Percentiles rank a stretch among this genome's conserved stretches.
Conservation (phyloP, 2,329 filamentous ascomycete species). For the Podosphaera xanthii region DNA sequence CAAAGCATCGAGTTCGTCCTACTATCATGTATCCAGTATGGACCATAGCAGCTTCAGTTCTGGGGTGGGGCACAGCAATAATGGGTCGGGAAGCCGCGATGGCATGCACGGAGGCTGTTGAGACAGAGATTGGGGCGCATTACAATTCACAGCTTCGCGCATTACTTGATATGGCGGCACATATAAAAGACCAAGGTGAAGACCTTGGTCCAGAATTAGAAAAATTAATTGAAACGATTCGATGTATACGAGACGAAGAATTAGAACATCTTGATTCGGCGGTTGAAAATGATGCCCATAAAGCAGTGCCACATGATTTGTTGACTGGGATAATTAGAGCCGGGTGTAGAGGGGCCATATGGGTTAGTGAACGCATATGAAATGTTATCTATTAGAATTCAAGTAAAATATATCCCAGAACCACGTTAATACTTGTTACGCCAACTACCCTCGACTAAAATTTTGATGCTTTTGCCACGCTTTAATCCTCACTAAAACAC, state of each 20-base stretch:
- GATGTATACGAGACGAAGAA: slow-evolving; percentile 82
- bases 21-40: slow-evolving; percentile 85
- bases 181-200: slow-evolving; percentile 56
- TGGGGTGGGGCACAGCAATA: slow-evolving; percentile 77
- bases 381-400: neutral
- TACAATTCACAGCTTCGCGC: slow-evolving; percentile 81
- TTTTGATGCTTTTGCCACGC: neutral
- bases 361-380: slow-evolving; percentile 57
- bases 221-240: slow-evolving; percentile 47
- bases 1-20: slow-evolving; percentile 72
- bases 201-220: slow-evolving; percentile 58
- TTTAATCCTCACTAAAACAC: neutral
- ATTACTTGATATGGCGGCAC: slow-evolving; percentile 57
- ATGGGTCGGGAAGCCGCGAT: slow-evolving; percentile 88
- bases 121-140: slow-evolving; percentile 91
- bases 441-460: neutral
- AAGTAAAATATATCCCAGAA: neutral
- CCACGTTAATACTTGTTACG: neutral
- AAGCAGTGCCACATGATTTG: slow-evolving; percentile 73
- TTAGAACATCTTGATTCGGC: slow-evolving; percentile 91
- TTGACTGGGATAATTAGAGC: slow-evolving; percentile 68
- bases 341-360: slow-evolving; percentile 84
- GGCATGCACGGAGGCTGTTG: slow-evolving; percentile 95
- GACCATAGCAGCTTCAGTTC: slow-evolving; percentile 52
- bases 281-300: slow-evolving; percentile 76